Conservation (phyloP, 2,329 filamentous ascomycete species). For the Penicillium sp. region DNA sequence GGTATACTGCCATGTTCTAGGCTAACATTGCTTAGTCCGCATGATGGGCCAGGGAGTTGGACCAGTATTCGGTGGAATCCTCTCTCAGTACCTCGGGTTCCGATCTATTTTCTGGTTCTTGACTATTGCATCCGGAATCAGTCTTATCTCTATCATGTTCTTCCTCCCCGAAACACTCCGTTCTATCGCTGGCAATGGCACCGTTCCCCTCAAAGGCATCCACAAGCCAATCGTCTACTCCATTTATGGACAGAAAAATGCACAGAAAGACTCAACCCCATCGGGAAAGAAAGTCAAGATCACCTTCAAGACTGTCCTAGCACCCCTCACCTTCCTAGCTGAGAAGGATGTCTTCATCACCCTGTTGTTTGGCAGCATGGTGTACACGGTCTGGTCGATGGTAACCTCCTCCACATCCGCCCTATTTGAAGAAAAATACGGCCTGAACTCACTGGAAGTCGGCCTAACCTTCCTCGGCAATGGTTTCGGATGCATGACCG, state of each 20-base stretch:
- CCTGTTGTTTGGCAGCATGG: conserved; percentile 45
- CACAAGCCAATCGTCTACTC: conserved; percentile 43
- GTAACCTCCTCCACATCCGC: conserved; percentile 47
- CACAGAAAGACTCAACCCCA: conserved; percentile 15
- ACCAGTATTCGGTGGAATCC: conserved; percentile 44
- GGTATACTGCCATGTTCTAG: background rate
- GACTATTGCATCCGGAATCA: conserved; percentile 35
- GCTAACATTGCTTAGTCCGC: conserved; percentile 28
- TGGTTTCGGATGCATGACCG: conserved; percentile 43
- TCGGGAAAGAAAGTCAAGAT: conserved; percentile 25
- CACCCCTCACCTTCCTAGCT: conserved; percentile 42
- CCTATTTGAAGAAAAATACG: conserved; percentile 38
- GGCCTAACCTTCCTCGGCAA: conserved; percentile 46
- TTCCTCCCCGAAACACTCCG: conserved; percentile 50
- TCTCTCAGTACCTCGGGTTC: conserved; percentile 39
- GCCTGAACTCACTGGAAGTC: conserved; percentile 40
- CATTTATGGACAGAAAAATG: conserved; percentile 20
- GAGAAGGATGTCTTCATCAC: conserved; percentile 50
- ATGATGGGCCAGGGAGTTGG: conserved; percentile 48
- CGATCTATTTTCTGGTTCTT: conserved; percentile 45
- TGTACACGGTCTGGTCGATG: conserved; percentile 52
- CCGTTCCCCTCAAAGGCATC: conserved; percentile 39
- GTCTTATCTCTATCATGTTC: conserved; percentile 40
- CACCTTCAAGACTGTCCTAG: conserved; percentile 34
- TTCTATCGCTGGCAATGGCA: conserved; percentile 46